These are phyloP conservation scores for Sabuloglossum arenarium DNA, from an alignment of 495 filamentous ascomycete genomes.

Conservation along the genomic window DNA sequence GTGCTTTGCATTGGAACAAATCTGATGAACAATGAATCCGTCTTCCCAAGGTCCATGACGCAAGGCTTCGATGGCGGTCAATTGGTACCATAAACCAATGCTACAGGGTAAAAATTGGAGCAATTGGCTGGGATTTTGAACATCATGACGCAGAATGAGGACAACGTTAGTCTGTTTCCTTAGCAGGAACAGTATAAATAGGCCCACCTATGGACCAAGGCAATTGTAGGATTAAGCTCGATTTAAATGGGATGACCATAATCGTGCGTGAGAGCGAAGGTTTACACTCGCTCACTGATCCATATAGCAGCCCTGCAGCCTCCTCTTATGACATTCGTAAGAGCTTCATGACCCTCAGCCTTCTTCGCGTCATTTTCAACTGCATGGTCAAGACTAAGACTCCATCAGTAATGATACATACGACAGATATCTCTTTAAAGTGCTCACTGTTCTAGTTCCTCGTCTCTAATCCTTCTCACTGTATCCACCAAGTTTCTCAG, in stretches of 20 bases:
- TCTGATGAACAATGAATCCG: too few species aligned
- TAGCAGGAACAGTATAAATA: too few species aligned
- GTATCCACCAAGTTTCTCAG: constrained; percentile 48
- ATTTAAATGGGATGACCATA: background rate
- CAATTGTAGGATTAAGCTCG: background rate
- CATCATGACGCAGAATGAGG: too few species aligned
- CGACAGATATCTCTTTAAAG: background rate
- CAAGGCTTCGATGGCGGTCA: too few species aligned
- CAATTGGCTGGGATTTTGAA: too few species aligned
- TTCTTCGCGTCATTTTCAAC: constrained; percentile 79
- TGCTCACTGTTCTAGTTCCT: constrained; percentile 66
- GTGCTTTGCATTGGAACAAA: too few species aligned
- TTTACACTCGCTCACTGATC: constrained; percentile 62
- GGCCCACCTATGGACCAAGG: too few species aligned
- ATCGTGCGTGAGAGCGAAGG: background rate
- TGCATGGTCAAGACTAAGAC: constrained; percentile 43
- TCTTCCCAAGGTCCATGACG: too few species aligned
- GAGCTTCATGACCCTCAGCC: constrained; percentile 67
- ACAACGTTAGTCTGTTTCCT: too few species aligned
- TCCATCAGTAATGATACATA: constrained; percentile 18
- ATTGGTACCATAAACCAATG: too few species aligned
- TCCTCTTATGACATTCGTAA: constrained; percentile 71
- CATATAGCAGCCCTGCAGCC: constrained; percentile 86
- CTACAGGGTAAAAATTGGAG: too few species aligned
- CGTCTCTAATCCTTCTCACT: constrained; percentile 72